A percentile compares a stretch with the other conserved stretches of the same genome.
Evolutionary conservation across 176 grass and related monocot species (phyloP).

Genomic region (Oryza brachyantha): DNA sequence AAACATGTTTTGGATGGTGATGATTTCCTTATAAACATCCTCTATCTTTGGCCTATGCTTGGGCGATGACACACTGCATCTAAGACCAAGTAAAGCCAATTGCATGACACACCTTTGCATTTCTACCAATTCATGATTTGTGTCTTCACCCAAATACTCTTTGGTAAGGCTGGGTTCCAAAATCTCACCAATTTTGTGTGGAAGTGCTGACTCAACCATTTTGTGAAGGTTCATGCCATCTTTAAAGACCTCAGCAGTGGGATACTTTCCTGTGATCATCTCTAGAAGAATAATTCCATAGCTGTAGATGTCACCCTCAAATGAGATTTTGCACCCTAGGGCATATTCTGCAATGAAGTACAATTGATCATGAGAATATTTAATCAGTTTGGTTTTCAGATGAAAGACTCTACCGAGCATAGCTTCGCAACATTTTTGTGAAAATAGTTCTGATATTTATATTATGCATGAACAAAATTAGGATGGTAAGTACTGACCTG

Average conservation of each 20-base stretch:
- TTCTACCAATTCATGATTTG: background rate
- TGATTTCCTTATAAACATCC: constrained; percentile 16
- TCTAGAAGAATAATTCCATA: constrained; percentile 34
- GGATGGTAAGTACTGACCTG: background rate
- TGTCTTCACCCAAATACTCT: background rate
- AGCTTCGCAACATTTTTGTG: background rate
- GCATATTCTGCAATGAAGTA: constrained; percentile 26
- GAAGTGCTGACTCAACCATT: background rate
- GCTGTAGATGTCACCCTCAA: constrained; percentile 27
- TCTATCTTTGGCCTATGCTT: background rate
- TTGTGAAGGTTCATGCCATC: background rate
- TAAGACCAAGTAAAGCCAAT: constrained; percentile 15
- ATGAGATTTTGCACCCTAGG: constrained; percentile 14
- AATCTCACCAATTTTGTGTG: background rate
- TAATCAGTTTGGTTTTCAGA: too few relatives aligned
- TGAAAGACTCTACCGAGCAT: too few relatives aligned
- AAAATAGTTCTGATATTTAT: background rate
- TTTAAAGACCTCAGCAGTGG: background rate
- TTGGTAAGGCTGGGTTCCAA: background rate
- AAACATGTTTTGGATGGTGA: background rate
- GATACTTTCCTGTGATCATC: background rate
- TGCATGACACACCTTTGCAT: background rate
- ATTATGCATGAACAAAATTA: background rate
- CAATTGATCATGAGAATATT: background rate
- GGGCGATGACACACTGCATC: background rate